Evolutionary conservation across 1,139 yeast species (phyloP), one percentile per base, ranked within the genome.

Genomic region (Spencermartinsiella ligniputridi): DNA sequence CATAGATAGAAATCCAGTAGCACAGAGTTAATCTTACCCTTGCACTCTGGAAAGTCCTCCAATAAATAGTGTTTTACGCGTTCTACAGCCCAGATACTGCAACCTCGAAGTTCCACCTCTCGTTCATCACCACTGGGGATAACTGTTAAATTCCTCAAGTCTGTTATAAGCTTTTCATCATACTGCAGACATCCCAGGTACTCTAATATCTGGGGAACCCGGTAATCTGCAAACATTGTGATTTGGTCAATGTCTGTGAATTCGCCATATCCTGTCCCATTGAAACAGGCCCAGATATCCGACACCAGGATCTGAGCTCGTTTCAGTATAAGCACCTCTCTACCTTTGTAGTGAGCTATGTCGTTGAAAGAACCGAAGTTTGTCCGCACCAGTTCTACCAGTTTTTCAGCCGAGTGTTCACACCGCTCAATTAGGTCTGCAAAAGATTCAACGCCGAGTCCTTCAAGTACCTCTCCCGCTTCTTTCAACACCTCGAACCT

Each of bases 201-300:
- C 37, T 62, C 59, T 24, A 70, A 58, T 9, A 70, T 69, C 49
- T 70, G 74, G 1, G 74, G 75, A 3, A 70, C 75, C 12, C 74
- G 59, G 47, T 70, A 70, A 50, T 70, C 74, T 11, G 74, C 74
- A 57, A 70, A 70, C 75, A 70, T 70, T n/a, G 74, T 69, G 37
- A 70, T 54, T 19, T 54, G 43, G 46, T 63, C 68, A 35, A 70
- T 70, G 47, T 70, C 75, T 16, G 47, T 27, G 44, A 70, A 70
- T 17, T 45, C 41, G 6, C 74, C 74, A 41, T 54, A 62, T 3
- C 58, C 52, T 18, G 53, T 13, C 20, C 70, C 69, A 21, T 66
- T 52, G 45, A 70, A 70, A 52, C 72, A 67, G 2, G 72, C 74
- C 75, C 75, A 70, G 13, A 70, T 49, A 39, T 70, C 74, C 2